Evolutionary conservation across 495 filamentous ascomycete species (phyloP).

Genomic region (Hyaloscypha finlandica): DNA sequence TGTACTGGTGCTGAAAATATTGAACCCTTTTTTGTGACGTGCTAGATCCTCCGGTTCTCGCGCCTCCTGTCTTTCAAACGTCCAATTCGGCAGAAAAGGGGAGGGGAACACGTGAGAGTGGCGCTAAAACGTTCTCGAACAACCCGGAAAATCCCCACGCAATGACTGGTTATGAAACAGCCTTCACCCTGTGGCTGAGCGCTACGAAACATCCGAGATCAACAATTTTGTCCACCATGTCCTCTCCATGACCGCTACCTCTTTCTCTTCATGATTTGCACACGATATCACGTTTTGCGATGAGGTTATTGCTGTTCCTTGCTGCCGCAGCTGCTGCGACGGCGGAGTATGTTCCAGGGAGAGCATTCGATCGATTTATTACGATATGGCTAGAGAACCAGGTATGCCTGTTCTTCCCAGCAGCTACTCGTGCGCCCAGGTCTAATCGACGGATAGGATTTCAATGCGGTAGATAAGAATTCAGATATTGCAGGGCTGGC

Average conservation of each 20-base stretch:
- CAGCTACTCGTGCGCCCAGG: not conserved
- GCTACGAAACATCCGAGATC: not conserved
- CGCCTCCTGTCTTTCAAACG: no score
- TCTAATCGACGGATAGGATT: conserved; percentile 59
- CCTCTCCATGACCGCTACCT: not conserved
- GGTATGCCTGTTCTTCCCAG: conserved; percentile 12
- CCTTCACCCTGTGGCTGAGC: not conserved
- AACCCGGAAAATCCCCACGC: not conserved
- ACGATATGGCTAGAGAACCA: conserved; percentile 73
- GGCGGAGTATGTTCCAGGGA: conserved; percentile 46
- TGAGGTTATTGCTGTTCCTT: conserved; percentile 19
- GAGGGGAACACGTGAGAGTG: no score
- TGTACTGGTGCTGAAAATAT: no score
- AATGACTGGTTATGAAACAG: not conserved
- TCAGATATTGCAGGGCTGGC: conserved; percentile 55
- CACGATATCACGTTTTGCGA: conserved; percentile 2
- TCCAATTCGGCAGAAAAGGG: no score
- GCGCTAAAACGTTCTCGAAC: no score
- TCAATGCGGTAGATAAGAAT: conserved; percentile 50
- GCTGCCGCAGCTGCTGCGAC: conserved; percentile 14
- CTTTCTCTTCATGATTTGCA: conserved; percentile 12
- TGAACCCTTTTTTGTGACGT: no score
- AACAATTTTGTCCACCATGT: conserved; percentile 7
- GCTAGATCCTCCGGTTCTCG: no score
- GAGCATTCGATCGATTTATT: conserved; percentile 65